phyloP scores from a whole-genome alignment of 1,284 basidiomycete genomes.

The Trametes hirsuta region DNA sequence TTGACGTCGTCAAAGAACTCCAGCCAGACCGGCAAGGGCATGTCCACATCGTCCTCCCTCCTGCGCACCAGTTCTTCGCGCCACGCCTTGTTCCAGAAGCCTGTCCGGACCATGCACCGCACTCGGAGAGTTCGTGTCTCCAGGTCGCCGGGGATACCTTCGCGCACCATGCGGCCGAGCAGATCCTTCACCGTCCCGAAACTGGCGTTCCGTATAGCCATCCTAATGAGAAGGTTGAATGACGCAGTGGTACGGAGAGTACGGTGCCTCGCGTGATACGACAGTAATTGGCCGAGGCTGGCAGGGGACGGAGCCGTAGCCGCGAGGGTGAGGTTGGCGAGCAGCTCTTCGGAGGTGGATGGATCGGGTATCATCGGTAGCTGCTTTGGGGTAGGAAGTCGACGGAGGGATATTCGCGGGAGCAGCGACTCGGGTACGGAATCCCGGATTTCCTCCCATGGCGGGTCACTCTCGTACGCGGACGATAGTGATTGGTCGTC shows the following conservation, averaged over 20 bases:
- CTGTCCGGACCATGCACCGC: conserved; percentile 39
- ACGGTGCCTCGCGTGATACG: conserved; percentile 25
- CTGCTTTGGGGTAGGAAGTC: conserved; percentile 23
- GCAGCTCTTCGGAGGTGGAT: conserved; percentile 37
- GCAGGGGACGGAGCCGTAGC: conserved; percentile 28
- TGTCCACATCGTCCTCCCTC: conserved; percentile 6
- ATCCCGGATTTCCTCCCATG: conserved; percentile 25
- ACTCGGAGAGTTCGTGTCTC: conserved; percentile 38
- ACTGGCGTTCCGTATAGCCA: conserved; percentile 37
- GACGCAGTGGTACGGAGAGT: conserved; percentile 34
- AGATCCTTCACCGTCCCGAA: conserved; percentile 34
- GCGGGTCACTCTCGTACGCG: conserved; percentile 24
- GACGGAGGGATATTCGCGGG: conserved; percentile 2
- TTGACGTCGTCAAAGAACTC: conserved; percentile 33
- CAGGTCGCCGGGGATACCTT: conserved; percentile 30
- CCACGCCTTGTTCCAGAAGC: conserved; percentile 39
- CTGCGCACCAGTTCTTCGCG: conserved; percentile 21
- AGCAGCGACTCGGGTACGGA: conserved; percentile 17
- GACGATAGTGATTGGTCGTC: neutral
- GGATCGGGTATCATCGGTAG: conserved; percentile 14
- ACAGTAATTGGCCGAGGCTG: conserved; percentile 18
- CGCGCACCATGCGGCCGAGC: conserved; percentile 34
- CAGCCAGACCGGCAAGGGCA: conserved; percentile 36
- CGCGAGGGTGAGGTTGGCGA: conserved; percentile 49
- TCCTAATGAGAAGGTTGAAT: conserved; percentile 38